These are phyloP conservation scores for Selaginella moellendorffii DNA, from an alignment of 75 land plant species.

Conservation along the genomic window DNA sequence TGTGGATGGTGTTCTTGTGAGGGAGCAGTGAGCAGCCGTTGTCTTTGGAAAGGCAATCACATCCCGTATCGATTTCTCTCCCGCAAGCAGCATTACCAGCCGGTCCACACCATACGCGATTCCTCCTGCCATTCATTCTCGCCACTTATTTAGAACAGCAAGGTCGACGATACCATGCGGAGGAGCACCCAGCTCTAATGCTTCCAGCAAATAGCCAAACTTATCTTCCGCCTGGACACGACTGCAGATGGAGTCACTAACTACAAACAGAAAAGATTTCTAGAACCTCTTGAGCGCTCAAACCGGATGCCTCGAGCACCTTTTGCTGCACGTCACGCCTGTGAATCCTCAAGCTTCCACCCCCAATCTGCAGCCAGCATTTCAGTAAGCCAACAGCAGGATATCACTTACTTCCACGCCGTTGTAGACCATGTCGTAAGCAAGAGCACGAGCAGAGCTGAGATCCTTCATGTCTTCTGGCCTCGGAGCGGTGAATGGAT, in stretches of 20 bases:
- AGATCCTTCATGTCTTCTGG: slow-evolving; percentile 80
- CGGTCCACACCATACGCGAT: slow-evolving; percentile 94
- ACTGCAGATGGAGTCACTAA: background rate
- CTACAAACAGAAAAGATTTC: background rate
- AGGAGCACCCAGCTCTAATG: slow-evolving; percentile 90
- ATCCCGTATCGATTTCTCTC: slow-evolving; percentile 79
- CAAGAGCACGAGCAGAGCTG: slow-evolving; percentile 80
- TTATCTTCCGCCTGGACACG: slow-evolving; percentile 73
- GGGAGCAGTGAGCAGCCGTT: slow-evolving; percentile 76
- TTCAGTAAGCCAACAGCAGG: background rate
- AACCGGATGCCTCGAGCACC: slow-evolving; percentile 68
- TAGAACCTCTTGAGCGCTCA: slow-evolving; percentile 48
- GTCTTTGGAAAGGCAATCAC: slow-evolving; percentile 98
- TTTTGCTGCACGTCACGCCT: slow-evolving; percentile 76
- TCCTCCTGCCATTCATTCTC: too few species aligned
- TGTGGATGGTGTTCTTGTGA: slow-evolving; percentile 63
- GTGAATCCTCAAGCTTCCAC: slow-evolving; percentile 91
- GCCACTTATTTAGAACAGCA: too few species aligned
- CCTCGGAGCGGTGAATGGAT: slow-evolving; percentile 96
- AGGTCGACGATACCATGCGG: slow-evolving; percentile 59
- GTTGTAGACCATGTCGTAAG: slow-evolving; percentile 97
- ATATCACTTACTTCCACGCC: slow-evolving; percentile 65
- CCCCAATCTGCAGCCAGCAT: slow-evolving; percentile 55
- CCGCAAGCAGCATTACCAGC: slow-evolving; percentile 87
- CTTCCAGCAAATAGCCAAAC: slow-evolving; percentile 85